phyloP scores from a whole-genome alignment of 495 filamentous ascomycete species.

The Filosporella fistucella region DNA sequence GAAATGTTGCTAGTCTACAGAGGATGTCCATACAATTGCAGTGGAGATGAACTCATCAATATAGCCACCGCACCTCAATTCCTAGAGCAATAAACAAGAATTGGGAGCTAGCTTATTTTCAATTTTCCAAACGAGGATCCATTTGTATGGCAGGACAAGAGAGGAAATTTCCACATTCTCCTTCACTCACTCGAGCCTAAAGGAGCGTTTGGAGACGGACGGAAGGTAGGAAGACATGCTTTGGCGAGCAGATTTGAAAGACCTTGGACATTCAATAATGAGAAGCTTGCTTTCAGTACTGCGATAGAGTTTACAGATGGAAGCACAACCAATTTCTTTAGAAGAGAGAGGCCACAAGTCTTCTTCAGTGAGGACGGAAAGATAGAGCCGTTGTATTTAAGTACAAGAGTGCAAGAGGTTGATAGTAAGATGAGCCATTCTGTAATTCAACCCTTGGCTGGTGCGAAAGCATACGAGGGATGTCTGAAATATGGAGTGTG shows the following conservation, averaged over 20 bases:
- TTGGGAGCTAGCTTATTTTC: slow-evolving; percentile 23
- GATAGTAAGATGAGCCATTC: slow-evolving; percentile 24
- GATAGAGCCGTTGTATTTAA: slow-evolving; percentile 33
- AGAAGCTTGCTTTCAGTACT: slow-evolving; percentile 31
- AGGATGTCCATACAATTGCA: slow-evolving; percentile 21
- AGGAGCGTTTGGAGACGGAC: slow-evolving; percentile 28
- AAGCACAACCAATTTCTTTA: slow-evolving; percentile 23
- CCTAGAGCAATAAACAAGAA: too few species aligned
- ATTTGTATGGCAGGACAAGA: slow-evolving; percentile 37
- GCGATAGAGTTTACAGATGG: slow-evolving; percentile 33
- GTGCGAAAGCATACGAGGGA: too few species aligned
- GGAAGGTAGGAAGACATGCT: slow-evolving; percentile 33
- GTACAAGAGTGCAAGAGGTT: slow-evolving; percentile 31
- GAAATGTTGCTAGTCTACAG: slow-evolving; percentile 21
- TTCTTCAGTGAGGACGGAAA: slow-evolving; percentile 36
- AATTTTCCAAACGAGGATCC: slow-evolving; percentile 29
- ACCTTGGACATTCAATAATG: slow-evolving; percentile 33
- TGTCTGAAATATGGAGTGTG: too few species aligned
- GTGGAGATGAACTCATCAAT: slow-evolving; percentile 18
- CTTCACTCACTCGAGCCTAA: slow-evolving; percentile 33
- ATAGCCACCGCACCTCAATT: too few species aligned
- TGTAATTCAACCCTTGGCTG: slow-evolving; percentile 21
- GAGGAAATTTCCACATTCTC: slow-evolving; percentile 36
- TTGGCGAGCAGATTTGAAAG: slow-evolving; percentile 32
- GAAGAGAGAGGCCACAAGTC: slow-evolving; percentile 35